Conservation (phyloP, 805 yeast species). For the Candida corydali region DNA sequence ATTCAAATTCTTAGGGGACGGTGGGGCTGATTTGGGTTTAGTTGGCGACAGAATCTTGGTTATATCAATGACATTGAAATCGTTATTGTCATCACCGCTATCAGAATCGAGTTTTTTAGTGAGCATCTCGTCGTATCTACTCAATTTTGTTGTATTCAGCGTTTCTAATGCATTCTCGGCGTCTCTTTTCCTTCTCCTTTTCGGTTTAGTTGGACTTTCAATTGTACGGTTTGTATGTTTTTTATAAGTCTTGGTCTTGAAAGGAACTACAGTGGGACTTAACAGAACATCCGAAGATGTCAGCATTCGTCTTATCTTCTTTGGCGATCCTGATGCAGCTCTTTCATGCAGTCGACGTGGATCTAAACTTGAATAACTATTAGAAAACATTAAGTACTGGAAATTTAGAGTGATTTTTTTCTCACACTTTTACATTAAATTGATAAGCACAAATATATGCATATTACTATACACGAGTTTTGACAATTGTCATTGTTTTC, state of each 20-base stretch:
- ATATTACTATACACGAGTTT: background rate
- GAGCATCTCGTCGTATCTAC: background rate
- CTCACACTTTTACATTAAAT: too few species aligned
- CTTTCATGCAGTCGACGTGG: constrained; percentile 4
- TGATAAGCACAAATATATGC: too few species aligned
- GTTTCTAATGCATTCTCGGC: background rate
- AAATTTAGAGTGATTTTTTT: too few species aligned
- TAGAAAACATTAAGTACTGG: background rate
- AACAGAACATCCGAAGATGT: background rate
- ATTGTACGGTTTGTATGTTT: background rate
- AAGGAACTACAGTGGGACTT: background rate
- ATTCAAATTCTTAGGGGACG: background rate
- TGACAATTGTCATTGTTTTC: background rate
- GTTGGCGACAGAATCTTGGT: background rate
- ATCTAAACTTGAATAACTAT: constrained; percentile 1
- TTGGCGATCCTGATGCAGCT: background rate
- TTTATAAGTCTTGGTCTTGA: background rate
- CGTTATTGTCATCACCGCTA: constrained; percentile 1
- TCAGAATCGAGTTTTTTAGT: background rate
- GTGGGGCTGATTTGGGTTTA: background rate
- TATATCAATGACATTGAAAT: constrained; percentile 1
- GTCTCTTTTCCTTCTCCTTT: background rate
- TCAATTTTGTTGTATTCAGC: background rate
- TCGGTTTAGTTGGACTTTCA: background rate
- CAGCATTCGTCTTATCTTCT: background rate